These are phyloP conservation scores for Geotrichum australiense DNA, from an alignment of 1,139 yeast species.

Conservation along the genomic window DNA sequence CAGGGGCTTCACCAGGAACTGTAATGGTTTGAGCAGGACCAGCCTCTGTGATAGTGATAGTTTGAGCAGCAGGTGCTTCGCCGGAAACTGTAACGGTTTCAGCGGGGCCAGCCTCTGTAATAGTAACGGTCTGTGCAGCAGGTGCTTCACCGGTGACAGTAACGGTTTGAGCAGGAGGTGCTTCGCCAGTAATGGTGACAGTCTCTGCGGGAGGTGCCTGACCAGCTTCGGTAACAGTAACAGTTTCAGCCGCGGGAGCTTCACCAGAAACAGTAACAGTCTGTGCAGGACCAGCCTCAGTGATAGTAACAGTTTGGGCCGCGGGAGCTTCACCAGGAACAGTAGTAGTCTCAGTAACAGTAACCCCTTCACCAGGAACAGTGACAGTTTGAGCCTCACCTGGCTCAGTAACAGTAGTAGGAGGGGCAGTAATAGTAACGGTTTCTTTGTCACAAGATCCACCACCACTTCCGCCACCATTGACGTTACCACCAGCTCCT, in stretches of 20 bases:
- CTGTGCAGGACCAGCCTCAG: slow-evolving; percentile 16
- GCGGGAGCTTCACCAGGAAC: slow-evolving; percentile 1
- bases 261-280: slow-evolving; percentile 8
- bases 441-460: slow-evolving; percentile 2
- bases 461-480: no score
- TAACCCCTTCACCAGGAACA: slow-evolving; percentile 4
- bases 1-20: slow-evolving; percentile 11
- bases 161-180: slow-evolving; percentile 7
- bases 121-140: slow-evolving; percentile 9
- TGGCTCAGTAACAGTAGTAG: slow-evolving; percentile 11
- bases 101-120: slow-evolving; percentile 10
- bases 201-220: slow-evolving; percentile 8
- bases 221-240: slow-evolving; percentile 13
- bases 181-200: slow-evolving; percentile 11
- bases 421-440: slow-evolving; percentile 13
- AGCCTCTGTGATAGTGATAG: slow-evolving; percentile 17
- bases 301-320: slow-evolving; percentile 17
- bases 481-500: no score
- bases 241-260: neutral
- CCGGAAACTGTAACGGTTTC: slow-evolving; percentile 12
- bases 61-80: slow-evolving; percentile 12
- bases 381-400: slow-evolving; percentile 8
- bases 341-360: slow-evolving; percentile 15
- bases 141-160: slow-evolving; percentile 13
- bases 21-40: slow-evolving; percentile 11